These are phyloP conservation scores for Trichoderma sp. DNA, from an alignment of 2,329 filamentous ascomycete species.

Conservation along the genomic window DNA sequence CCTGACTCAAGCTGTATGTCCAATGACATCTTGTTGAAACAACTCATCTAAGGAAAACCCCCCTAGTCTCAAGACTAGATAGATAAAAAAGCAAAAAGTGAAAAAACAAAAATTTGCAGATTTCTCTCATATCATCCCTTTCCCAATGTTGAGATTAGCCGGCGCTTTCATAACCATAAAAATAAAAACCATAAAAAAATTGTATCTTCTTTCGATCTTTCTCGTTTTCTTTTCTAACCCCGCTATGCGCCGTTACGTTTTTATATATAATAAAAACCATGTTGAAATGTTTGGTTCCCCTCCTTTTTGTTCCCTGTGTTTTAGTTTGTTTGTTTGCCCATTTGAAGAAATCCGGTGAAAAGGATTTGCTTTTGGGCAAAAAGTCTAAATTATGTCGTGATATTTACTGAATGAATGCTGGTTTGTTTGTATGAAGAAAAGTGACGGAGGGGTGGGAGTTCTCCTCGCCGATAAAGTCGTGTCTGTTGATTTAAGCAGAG, in stretches of 20 bases:
- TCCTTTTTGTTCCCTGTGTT: neutral
- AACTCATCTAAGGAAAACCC: neutral
- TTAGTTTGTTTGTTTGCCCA: neutral
- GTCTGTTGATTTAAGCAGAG: constrained; percentile 2
- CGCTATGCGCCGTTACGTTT: constrained; percentile 11
- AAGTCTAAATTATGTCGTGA: constrained; percentile 5
- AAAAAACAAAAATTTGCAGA: constrained; percentile 6
- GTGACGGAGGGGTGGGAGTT: neutral
- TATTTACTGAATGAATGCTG: neutral
- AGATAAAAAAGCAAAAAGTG: neutral
- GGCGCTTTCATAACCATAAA: constrained; percentile 17
- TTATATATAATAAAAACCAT: constrained; percentile 23
- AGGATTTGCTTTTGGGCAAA: neutral
- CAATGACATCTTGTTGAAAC: neutral
- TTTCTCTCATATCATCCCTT: constrained; percentile 11
- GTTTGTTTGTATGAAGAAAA: neutral
- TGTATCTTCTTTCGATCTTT: neutral
- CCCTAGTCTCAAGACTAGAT: neutral
- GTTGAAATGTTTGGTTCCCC: constrained; percentile 24
- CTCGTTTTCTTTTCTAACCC: neutral
- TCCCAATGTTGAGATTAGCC: constrained; percentile 28
- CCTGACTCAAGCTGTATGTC: neutral
- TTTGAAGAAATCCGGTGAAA: constrained; percentile 8
- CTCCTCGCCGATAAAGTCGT: neutral
- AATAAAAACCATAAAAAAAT: neutral